Evolutionary conservation across 2,329 filamentous ascomycete species (phyloP).

Genomic region (Xylaria polymorpha): DNA sequence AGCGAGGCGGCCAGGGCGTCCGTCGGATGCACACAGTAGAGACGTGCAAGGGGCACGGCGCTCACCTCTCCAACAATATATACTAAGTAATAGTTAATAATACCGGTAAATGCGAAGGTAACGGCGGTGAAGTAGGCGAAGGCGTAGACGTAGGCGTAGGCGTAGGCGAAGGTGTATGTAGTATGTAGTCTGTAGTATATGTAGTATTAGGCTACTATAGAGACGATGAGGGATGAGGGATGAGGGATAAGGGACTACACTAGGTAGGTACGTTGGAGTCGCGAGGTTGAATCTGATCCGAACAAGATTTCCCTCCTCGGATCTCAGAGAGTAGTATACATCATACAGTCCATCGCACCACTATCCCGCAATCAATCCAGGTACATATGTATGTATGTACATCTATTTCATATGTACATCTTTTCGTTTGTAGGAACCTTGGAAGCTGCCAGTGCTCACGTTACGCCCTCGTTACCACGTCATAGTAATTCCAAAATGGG

Average conservation of each 20-base stretch:
- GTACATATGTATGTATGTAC: background rate
- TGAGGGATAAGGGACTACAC: background rate
- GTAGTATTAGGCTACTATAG: constrained; percentile 16
- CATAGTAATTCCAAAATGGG: constrained; percentile 17
- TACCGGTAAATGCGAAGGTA: background rate
- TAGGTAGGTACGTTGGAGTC: too few relatives aligned
- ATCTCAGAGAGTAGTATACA: constrained; percentile 3
- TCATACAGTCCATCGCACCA: background rate
- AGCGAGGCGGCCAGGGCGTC: constrained; percentile 6
- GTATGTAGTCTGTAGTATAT: too few relatives aligned
- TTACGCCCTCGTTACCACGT: constrained; percentile 20
- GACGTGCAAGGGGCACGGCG: background rate
- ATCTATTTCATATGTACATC: too few relatives aligned
- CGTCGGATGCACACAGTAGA: constrained; percentile 1
- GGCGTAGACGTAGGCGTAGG: too few relatives aligned
- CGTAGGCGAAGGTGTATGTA: too few relatives aligned
- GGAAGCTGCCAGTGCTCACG: background rate
- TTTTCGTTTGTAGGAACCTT: too few relatives aligned
- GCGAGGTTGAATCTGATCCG: constrained; percentile 23
- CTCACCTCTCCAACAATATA: background rate
- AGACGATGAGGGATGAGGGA: background rate
- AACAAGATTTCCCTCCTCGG: background rate
- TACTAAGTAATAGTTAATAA: too few relatives aligned
- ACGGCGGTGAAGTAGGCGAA: too few relatives aligned
- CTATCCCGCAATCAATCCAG: background rate